Evolutionary conservation across 1,284 basidiomycete genomes (phyloP).

Genomic region (Leucoagaricus sp.): DNA sequence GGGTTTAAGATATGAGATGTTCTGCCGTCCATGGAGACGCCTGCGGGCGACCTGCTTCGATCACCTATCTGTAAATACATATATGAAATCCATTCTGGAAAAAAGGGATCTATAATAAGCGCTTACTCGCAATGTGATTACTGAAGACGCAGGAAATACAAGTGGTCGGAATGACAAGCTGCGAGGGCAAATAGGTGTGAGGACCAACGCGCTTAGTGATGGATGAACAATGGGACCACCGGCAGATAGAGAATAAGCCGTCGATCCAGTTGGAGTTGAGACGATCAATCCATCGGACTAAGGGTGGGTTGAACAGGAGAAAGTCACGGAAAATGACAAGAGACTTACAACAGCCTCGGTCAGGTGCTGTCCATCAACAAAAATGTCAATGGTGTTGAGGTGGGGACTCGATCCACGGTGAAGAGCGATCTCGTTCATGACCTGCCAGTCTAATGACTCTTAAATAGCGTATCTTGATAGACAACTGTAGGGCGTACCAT

Average conservation of each 20-base stretch:
- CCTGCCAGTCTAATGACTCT: conserved; percentile 75
- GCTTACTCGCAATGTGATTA: conserved; percentile 79
- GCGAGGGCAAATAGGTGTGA: conserved; percentile 95
- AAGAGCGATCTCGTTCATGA: conserved; percentile 96
- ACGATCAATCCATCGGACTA: conserved; percentile 95
- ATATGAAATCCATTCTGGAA: conserved; percentile 4
- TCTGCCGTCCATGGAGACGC: conserved; percentile 92
- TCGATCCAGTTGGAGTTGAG: conserved; percentile 95
- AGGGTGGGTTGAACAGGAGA: conserved; percentile 11
- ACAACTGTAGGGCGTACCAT: conserved; percentile 44
- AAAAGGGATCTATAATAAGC: conserved; percentile 6
- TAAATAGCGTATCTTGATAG: background rate
- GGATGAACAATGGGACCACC: conserved; percentile 98
- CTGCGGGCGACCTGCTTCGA: conserved; percentile 82
- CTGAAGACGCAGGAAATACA: conserved; percentile 84
- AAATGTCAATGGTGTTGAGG: conserved; percentile 92
- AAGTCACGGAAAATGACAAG: conserved; percentile 6
- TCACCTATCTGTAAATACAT: conserved; percentile 69
- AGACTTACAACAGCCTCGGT: conserved; percentile 90
- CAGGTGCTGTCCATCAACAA: conserved; percentile 93
- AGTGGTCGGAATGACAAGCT: conserved; percentile 92
- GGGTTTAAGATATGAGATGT: conserved; percentile 79
- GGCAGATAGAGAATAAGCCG: conserved; percentile 94
- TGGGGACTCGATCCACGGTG: conserved; percentile 93
- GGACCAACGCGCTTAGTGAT: conserved; percentile 83